Conservation (phyloP, 2,329 filamentous ascomycete genomes). For the Fusarium oxysporum region DNA sequence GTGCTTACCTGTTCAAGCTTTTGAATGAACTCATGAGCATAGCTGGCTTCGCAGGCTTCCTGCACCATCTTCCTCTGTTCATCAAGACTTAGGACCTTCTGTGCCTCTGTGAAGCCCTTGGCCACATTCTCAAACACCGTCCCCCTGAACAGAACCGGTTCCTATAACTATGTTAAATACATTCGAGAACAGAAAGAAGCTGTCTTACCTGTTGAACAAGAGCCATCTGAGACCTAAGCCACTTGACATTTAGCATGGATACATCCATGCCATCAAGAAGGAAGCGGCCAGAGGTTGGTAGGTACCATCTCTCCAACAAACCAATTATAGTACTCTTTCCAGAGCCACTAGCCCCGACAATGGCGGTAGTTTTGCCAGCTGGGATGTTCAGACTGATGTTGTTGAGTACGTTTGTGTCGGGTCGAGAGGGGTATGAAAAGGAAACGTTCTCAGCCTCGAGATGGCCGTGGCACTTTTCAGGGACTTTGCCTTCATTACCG, state of each 20-base stretch:
- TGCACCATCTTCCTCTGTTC: constrained; percentile 16
- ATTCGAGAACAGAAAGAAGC: fast-evolving
- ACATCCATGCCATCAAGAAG: constrained; percentile 54
- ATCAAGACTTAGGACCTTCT: neutral
- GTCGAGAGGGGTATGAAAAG: constrained; percentile 75
- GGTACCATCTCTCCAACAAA: constrained; percentile 74
- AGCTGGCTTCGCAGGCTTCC: constrained; percentile 38
- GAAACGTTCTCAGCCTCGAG: constrained; percentile 67
- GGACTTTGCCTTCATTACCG: neutral
- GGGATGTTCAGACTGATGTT: constrained; percentile 64
- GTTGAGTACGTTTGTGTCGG: constrained; percentile 67
- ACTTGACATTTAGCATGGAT: constrained; percentile 55
- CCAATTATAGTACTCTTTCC: constrained; percentile 78
- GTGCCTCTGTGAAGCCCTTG: constrained; percentile 36
- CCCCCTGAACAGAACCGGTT: constrained; percentile 43
- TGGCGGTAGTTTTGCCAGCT: constrained; percentile 72
- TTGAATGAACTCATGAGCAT: constrained; percentile 42
- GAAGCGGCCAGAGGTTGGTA: constrained; percentile 49
- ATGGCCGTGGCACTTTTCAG: constrained; percentile 45
- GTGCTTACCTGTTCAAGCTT: constrained; percentile 21
- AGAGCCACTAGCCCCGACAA: constrained; percentile 76
- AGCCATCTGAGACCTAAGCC: constrained; percentile 60
- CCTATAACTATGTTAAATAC: neutral
- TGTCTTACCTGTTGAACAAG: constrained; percentile 50
- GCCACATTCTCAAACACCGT: constrained; percentile 46